Percentiles rank a stretch among this genome's conserved stretches.
phyloP scores from a whole-genome alignment of 1,139 yeast genomes.

The Suhomyces choctaworum region DNA sequence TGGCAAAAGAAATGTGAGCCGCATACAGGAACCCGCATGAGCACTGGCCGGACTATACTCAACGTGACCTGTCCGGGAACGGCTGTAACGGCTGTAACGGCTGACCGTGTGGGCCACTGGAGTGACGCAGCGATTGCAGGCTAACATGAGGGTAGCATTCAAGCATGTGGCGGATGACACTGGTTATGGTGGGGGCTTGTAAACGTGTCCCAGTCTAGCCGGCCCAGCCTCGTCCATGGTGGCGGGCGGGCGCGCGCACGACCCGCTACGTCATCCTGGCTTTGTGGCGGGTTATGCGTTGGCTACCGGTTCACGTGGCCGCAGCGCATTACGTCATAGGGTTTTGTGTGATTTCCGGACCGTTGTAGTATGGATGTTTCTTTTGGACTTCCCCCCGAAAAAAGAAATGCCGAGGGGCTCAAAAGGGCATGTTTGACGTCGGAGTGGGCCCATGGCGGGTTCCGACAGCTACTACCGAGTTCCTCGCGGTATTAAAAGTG shows the following conservation, averaged over 20 bases:
- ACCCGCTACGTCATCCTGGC: slow-evolving; percentile 11
- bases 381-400: too few relatives aligned
- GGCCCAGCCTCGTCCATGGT: background rate
- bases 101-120: too few relatives aligned
- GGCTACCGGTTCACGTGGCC: slow-evolving; percentile 10
- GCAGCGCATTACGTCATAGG: slow-evolving; percentile 10
- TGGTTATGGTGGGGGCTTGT: too few relatives aligned
- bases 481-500: too few relatives aligned
- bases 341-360: slow-evolving; percentile 5
- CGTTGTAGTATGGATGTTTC: slow-evolving; percentile 8
- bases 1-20: slow-evolving; percentile 6
- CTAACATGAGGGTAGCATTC: too few relatives aligned
- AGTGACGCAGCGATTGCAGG: too few relatives aligned
- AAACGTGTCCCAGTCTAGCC: too few relatives aligned
- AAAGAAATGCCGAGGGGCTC: slow-evolving; percentile 4
- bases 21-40: background rate
- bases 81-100: background rate
- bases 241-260: slow-evolving; percentile 1
- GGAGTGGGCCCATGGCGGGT: too few relatives aligned
- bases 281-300: slow-evolving; percentile 4
- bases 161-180: too few relatives aligned
- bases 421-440: background rate
- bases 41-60: background rate
- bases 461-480: too few relatives aligned
- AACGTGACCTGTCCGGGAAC: background rate